Evolutionary conservation across 345 rosid genomes (phyloP).

Genomic region (Passiflora organensis): DNA sequence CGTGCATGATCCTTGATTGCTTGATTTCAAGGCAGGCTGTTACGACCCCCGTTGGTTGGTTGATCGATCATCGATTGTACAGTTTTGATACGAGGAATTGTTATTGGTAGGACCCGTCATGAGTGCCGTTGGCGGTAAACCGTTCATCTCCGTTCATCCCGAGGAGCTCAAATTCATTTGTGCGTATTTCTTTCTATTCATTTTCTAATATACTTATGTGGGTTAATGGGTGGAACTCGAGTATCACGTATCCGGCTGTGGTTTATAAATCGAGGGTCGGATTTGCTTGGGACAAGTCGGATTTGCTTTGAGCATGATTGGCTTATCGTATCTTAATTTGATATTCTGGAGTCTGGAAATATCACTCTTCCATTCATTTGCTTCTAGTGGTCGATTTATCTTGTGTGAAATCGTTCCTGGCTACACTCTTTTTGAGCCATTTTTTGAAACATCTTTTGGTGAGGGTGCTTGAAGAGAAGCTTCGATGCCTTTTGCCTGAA

Average conservation of each 20-base stretch:
- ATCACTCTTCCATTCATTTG: too few relatives aligned
- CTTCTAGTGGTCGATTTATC: too few relatives aligned
- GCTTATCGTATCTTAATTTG: too few relatives aligned
- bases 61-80: too few relatives aligned
- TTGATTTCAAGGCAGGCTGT: constrained; percentile 1
- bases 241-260: not conserved
- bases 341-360: too few relatives aligned
- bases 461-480: too few relatives aligned
- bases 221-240: not conserved
- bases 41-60: not conserved
- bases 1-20: constrained; percentile 9
- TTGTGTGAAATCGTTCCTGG: too few relatives aligned
- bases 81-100: constrained; percentile 1
- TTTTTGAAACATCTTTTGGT: too few relatives aligned
- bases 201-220: not conserved
- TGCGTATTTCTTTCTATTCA: constrained; percentile 27
- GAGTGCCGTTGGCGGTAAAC: constrained; percentile 56
- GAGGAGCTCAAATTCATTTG: constrained; percentile 84
- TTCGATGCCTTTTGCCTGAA: too few relatives aligned
- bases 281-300: too few relatives aligned
- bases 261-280: not conserved
- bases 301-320: too few relatives aligned
- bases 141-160: constrained; percentile 85
- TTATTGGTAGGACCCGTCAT: constrained; percentile 25
- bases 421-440: too few relatives aligned